phyloP scores from a whole-genome alignment of 23 red algal species.

The Agarophyton chilense region DNA sequence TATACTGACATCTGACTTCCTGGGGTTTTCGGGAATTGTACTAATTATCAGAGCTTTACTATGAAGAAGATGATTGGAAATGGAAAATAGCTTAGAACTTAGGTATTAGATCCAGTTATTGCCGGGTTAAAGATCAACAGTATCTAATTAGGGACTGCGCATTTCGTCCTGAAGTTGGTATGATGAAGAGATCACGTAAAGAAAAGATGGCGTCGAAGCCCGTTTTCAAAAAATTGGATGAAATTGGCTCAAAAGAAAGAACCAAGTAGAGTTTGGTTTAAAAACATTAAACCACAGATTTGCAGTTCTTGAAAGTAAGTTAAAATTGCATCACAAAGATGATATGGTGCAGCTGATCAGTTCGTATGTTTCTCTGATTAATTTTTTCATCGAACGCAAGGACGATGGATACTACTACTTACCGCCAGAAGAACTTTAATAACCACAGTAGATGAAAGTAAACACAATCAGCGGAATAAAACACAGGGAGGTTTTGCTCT shows the following conservation, averaged over 20 bases:
- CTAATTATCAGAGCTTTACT: neutral
- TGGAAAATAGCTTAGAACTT: neutral
- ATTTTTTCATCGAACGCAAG: neutral
- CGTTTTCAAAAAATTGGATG: neutral
- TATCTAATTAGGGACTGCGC: slow-evolving; percentile 40
- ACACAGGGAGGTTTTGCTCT: neutral
- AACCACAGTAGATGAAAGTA: no score
- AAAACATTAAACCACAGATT: slow-evolving; percentile 19
- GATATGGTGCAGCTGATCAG: neutral
- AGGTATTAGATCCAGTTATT: slow-evolving; percentile 14
- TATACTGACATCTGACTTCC: neutral
- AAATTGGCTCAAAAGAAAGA: neutral
- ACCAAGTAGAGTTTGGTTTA: slow-evolving; percentile 15
- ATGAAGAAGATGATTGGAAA: slow-evolving; percentile 35
- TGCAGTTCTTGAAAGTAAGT: neutral
- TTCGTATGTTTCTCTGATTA: neutral
- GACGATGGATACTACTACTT: neutral
- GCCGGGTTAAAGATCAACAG: neutral
- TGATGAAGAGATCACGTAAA: slow-evolving; percentile 24
- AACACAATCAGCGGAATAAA: neutral
- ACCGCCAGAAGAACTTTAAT: neutral
- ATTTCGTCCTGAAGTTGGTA: neutral
- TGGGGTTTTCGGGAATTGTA: slow-evolving; percentile 24
- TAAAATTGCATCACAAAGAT: neutral
- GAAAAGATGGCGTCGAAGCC: neutral